Conservation (phyloP, 192 early-diverging fungal species). For the Haplosporangium gracile region DNA sequence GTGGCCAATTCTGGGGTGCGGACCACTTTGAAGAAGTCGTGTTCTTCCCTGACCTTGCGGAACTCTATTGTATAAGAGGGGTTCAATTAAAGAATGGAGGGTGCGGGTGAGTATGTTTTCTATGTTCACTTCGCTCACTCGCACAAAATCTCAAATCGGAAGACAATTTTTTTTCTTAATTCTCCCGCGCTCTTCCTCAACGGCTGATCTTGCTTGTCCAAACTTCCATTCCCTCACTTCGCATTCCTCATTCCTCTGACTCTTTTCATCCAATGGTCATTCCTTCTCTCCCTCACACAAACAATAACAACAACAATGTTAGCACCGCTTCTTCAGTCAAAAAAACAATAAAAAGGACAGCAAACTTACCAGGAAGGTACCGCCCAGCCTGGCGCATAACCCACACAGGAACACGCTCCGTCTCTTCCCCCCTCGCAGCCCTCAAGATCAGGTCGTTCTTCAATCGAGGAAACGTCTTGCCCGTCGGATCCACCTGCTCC, state of each 20-base stretch:
- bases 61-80: constrained; percentile 75
- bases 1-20: constrained; percentile 91
- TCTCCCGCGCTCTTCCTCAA: background rate
- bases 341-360: background rate
- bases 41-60: constrained; percentile 77
- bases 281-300: background rate
- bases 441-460: constrained; percentile 93
- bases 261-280: background rate
- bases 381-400: constrained; percentile 98
- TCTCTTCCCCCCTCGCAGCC: constrained; percentile 81
- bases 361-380: constrained; percentile 87
- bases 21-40: constrained; percentile 96
- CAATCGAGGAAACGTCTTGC: constrained; percentile 76
- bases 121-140: background rate
- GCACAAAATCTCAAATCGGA: background rate
- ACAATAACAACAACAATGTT: background rate
- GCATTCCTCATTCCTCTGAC: too few relatives aligned
- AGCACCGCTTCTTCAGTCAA: background rate
- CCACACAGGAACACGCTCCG: constrained; percentile 93
- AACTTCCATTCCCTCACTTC: background rate
- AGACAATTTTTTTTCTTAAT: background rate
- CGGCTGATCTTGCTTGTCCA: background rate
- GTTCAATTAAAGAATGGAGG: background rate
- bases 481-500: background rate
- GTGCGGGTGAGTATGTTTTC: background rate